phyloP scores from a whole-genome alignment of 83 land plant species.

The Thuja plicata region DNA sequence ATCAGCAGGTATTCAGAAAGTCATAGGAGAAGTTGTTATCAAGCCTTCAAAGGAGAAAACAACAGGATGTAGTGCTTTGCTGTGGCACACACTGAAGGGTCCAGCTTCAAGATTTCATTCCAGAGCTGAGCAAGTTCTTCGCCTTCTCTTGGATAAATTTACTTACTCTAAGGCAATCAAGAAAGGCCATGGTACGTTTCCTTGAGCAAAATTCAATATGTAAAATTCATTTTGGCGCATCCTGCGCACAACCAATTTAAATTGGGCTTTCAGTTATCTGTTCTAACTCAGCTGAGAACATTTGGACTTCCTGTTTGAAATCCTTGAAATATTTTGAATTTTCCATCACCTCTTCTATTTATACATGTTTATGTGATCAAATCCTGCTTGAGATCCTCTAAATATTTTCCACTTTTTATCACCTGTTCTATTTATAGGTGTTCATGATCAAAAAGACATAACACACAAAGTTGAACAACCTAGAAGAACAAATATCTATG shows the following conservation, averaged over 20 bases:
- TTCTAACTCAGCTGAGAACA: not conserved
- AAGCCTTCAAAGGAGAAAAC: slow-evolving; percentile 42
- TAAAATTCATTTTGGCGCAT: not conserved
- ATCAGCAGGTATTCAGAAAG: slow-evolving; percentile 11
- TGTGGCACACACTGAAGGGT: slow-evolving; percentile 66
- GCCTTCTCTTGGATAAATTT: slow-evolving; percentile 48
- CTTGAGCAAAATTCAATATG: not conserved
- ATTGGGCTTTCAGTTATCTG: not conserved
- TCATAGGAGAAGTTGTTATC: slow-evolving; percentile 53
- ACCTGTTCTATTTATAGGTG: too few relatives aligned
- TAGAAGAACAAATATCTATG: too few relatives aligned
- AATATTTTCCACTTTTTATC: too few relatives aligned
- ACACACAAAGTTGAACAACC: too few relatives aligned
- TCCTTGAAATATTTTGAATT: not conserved
- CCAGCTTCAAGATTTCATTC: slow-evolving; percentile 78
- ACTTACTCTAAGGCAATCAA: slow-evolving; percentile 35
- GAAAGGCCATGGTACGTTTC: slow-evolving; percentile 43
- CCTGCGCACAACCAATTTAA: not conserved
- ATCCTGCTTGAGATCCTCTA: not conserved
- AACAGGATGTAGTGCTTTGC: slow-evolving; percentile 58
- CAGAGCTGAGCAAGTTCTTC: slow-evolving; percentile 56
- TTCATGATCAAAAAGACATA: too few relatives aligned
- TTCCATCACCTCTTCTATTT: too few relatives aligned
- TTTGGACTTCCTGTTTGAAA: not conserved
- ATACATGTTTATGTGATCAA: too few relatives aligned